Base-by-base conservation (phyloP, 345 rosid species). In the Eucalyptus sp. region DNA sequence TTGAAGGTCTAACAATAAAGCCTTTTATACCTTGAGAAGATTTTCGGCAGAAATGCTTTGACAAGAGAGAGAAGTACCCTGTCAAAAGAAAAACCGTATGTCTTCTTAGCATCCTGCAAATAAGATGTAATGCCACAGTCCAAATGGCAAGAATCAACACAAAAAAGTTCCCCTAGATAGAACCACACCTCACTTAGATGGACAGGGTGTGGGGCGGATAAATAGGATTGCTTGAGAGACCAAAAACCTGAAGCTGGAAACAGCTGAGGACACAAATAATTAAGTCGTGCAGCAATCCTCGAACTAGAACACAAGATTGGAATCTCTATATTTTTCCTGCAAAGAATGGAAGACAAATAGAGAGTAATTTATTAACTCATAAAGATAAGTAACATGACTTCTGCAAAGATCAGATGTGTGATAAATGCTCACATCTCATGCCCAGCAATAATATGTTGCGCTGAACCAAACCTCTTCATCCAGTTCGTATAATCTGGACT, bases 261-360 rank as follows among this genome's bases (percentile, higher is more conserved):
- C 94, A 96, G 95, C 94, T 96, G 99, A 29, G 99, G 99, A 66
- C 98, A 97, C 90, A 97, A 90, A 91, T 96, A 96, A 92, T 97
- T 95, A 87, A 97, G 98, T 60, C 96, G 92, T 18, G 99, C 96
- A 22, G 98, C 90, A 80, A 96, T 93, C 93, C 96, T 94, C 24
- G 98, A 96, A 92, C 99, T 96, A 89, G 98, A 90, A 92, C 92
- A 91, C 86, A 96, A 92, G 89, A 97, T 93, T 62, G 99, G 98
- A 91, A 97, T 91, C 93, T 95, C 98, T 91, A 92, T 92, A 92
- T 96, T 96, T 93, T 94, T 93, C 95, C 99, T 97, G 94, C 86
- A 91, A 88, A 89, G 43, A 68, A 62, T 31, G 86, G n/a, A 18
- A 24, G 13, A 86, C 29, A 46, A 27, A 49, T 20, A 16, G n/a